Percentiles rank a stretch among this genome's conserved stretches.
phyloP scores from a whole-genome alignment of 2,329 filamentous ascomycete species.

The Colletotrichum noveboracense region DNA sequence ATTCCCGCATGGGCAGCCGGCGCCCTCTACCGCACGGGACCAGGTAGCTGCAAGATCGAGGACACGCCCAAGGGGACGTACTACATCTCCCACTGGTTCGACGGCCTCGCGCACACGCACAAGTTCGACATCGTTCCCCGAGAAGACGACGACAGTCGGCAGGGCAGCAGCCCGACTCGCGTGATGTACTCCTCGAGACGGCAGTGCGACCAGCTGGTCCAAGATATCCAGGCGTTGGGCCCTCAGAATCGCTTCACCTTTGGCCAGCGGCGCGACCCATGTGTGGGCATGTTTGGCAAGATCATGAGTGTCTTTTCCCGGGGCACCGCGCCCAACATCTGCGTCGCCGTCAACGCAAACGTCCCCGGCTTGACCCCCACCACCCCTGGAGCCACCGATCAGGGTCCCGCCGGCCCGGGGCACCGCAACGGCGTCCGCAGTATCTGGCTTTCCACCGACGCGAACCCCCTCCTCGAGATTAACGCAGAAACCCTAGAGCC shows the following conservation, averaged over 20 bases:
- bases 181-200: conserved; percentile 76
- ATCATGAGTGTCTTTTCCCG: conserved; percentile 63
- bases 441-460: conserved; percentile 64
- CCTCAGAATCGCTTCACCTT: conserved; percentile 65
- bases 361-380: conserved; percentile 58
- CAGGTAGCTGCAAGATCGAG: conserved; percentile 68
- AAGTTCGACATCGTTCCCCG: conserved; percentile 69
- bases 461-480: conserved; percentile 61
- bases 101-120: conserved; percentile 75
- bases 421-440: conserved; percentile 37
- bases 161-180: conserved; percentile 27
- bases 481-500: conserved; percentile 77
- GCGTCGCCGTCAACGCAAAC: conserved; percentile 70
- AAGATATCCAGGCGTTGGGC: conserved; percentile 65
- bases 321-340: conserved; percentile 58
- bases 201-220: conserved; percentile 68
- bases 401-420: conserved; percentile 13
- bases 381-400: conserved; percentile 1
- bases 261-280: conserved; percentile 75
- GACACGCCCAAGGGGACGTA: conserved; percentile 63
- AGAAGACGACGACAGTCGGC: conserved; percentile 24
- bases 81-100: conserved; percentile 78
- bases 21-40: conserved; percentile 75
- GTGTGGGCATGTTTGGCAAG: conserved; percentile 75
- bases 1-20: conserved; percentile 78